A percentile compares a stretch with the other conserved stretches of the same genome.
Evolutionary conservation across 2,329 filamentous ascomycete species (phyloP).

Genomic region (Cladosporium velox): DNA sequence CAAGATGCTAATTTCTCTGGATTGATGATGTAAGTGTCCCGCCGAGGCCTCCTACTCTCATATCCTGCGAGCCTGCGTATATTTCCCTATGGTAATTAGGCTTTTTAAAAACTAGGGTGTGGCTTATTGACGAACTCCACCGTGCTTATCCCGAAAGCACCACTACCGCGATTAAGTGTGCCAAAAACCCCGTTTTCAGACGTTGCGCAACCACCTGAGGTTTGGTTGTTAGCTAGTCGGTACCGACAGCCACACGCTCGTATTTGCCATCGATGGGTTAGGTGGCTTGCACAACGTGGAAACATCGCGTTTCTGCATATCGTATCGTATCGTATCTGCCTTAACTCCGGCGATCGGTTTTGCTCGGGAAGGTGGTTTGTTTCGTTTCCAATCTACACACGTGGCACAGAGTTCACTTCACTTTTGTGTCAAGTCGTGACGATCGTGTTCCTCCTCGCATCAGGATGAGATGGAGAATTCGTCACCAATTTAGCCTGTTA

Average conservation of each 20-base stretch:
- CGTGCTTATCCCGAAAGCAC: not conserved
- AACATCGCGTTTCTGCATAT: not conserved
- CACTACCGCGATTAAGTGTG: not conserved
- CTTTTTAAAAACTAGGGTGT: not conserved
- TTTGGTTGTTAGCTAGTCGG: not conserved
- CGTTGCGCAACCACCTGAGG: not conserved
- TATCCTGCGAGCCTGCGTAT: not conserved
- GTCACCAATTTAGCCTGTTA: not conserved
- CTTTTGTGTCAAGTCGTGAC: not conserved
- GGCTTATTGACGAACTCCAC: not conserved
- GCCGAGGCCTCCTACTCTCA: not conserved
- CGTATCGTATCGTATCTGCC: not conserved
- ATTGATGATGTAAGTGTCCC: not conserved
- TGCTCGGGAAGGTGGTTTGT: not conserved
- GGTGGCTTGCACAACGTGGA: not conserved
- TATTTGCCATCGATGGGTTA: not conserved
- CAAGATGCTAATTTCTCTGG: not conserved
- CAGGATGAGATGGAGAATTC: not conserved
- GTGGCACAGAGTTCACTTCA: not conserved
- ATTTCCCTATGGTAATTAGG: not conserved
- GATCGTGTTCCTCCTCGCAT: not conserved
- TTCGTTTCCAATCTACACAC: not conserved
- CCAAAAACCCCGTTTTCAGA: not conserved
- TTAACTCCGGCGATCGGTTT: not conserved
- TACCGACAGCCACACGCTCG: not conserved